A percentile compares a stretch with the other conserved stretches of the same genome.
Evolutionary conservation across 1,284 basidiomycete genomes (phyloP).

Genomic region (Naganishia cerealis): DNA sequence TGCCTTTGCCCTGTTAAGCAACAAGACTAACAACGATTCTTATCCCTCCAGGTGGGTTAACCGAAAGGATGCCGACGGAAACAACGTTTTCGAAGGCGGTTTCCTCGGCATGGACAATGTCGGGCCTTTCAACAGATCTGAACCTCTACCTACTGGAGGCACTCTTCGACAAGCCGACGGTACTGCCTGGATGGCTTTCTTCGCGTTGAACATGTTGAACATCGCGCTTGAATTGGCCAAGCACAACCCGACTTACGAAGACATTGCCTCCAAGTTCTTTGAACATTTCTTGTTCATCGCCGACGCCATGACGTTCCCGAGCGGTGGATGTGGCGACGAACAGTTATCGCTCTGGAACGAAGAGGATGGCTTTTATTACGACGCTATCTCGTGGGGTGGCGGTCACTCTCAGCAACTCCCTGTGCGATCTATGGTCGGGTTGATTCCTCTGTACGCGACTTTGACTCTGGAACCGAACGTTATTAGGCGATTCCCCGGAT

Average conservation of each 20-base stretch:
- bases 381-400: constrained; percentile 87
- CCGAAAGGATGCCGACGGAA: constrained; percentile 88
- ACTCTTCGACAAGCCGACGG: constrained; percentile 91
- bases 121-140: constrained; percentile 95
- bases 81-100: constrained; percentile 96
- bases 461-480: constrained; percentile 85
- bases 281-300: constrained; percentile 95
- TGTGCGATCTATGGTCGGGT: constrained; percentile 85
- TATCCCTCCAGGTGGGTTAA: constrained; percentile 72
- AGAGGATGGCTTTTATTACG: constrained; percentile 95
- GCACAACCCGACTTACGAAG: constrained; percentile 95
- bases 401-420: constrained; percentile 83
- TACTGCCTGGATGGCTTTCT: constrained; percentile 99
- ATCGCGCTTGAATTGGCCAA: constrained; percentile 97
- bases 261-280: constrained; percentile 89
- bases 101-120: constrained; percentile 98
- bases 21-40: constrained; percentile 58
- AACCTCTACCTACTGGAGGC: constrained; percentile 90
- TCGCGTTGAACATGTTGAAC: constrained; percentile 94
- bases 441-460: constrained; percentile 93
- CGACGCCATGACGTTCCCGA: constrained; percentile 91
- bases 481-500: constrained; percentile 88
- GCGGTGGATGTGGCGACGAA: constrained; percentile 63
- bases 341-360: constrained; percentile 90
- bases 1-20: not conserved